phyloP scores from a whole-genome alignment of 371 early-diverging fungal genomes.

The Zychaea mexicana region DNA sequence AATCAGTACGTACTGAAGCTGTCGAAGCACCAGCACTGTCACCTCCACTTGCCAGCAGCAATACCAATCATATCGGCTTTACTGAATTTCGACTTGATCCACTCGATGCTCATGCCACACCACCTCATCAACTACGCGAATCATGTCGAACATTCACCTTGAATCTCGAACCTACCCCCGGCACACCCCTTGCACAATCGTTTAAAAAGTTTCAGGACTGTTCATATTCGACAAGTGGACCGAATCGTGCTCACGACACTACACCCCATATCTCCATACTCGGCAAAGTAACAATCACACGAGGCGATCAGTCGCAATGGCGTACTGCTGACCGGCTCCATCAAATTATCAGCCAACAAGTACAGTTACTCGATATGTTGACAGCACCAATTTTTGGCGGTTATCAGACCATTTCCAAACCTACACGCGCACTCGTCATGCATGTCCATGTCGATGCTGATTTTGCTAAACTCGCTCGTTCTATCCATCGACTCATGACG shows the following conservation, averaged over 20 bases:
- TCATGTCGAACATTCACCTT: constrained; percentile 3
- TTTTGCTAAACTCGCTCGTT: constrained; percentile 3
- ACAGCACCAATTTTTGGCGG: constrained; percentile 8
- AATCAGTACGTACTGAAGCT: too few species aligned
- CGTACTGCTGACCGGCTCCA: constrained; percentile 1
- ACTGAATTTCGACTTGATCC: constrained; percentile 6
- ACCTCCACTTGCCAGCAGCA: neutral
- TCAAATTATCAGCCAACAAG: constrained; percentile 7
- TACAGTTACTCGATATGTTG: neutral
- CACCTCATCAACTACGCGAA: neutral
- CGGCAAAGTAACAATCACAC: constrained; percentile 3
- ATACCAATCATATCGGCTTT: neutral
- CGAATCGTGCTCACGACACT: constrained; percentile 4
- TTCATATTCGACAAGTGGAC: constrained; percentile 1
- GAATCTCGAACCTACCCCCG: neutral
- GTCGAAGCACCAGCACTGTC: neutral
- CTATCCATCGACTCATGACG: constrained; percentile 7
- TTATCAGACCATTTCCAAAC: neutral
- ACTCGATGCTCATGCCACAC: neutral
- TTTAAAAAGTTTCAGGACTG: neutral
- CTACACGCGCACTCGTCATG: neutral
- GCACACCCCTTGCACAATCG: neutral
- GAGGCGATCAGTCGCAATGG: constrained; percentile 12
- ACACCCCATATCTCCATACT: constrained; percentile 3
- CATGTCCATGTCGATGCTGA: neutral